These are phyloP conservation scores for Cylindrotheca closterium DNA, from an alignment of 108 stramenopile genomes.

Conservation along the genomic window DNA sequence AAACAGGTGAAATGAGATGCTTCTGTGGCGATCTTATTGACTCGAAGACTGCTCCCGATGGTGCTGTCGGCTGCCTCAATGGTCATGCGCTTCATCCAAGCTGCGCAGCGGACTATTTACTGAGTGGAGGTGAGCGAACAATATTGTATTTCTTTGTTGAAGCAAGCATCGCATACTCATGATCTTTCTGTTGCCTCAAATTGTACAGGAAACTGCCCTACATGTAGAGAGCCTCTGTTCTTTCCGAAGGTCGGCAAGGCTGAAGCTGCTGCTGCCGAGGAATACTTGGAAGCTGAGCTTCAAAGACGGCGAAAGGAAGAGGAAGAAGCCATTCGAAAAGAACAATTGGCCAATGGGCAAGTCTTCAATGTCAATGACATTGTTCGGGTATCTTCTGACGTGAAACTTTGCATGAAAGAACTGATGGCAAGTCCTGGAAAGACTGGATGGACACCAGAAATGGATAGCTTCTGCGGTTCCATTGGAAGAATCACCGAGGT, in stretches of 20 bases:
- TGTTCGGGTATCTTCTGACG: not conserved
- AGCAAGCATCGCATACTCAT: not conserved
- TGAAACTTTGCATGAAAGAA: not conserved
- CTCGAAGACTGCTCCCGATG: not conserved
- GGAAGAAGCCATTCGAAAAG: not conserved
- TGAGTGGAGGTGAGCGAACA: not conserved
- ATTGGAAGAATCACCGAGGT: not conserved
- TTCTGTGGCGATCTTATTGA: not conserved
- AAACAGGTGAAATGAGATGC: not conserved
- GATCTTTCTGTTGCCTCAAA: not conserved
- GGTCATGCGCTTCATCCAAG: not conserved
- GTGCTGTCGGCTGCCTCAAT: not conserved
- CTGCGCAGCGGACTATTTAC: not conserved
- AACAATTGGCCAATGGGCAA: too few species aligned
- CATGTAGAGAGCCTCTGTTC: not conserved
- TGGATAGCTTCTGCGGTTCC: not conserved
- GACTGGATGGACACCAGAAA: not conserved
- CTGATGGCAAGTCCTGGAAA: not conserved
- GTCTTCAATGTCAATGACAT: not conserved
- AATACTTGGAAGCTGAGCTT: not conserved
- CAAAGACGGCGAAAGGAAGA: not conserved
- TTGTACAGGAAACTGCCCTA: not conserved
- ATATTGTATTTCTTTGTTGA: not conserved
- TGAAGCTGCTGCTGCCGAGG: not conserved
- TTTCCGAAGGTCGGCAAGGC: not conserved